Percentiles rank a stretch among this genome's conserved stretches.
Evolutionary conservation across 2,329 filamentous ascomycete species (phyloP).

Genomic region (Canariomyces notabilis): DNA sequence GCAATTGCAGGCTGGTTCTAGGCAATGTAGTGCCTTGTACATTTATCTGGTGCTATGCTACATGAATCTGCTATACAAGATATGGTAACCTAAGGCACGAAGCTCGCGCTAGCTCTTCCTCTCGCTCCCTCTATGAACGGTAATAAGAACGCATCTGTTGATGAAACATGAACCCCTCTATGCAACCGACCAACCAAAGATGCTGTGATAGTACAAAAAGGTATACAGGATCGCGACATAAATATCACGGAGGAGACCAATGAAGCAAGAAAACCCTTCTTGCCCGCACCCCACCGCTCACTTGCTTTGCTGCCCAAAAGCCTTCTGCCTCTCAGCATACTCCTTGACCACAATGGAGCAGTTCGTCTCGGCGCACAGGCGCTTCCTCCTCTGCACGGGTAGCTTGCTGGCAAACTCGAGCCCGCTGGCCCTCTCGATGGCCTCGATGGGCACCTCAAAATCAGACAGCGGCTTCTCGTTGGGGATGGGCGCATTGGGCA

Average conservation of each 20-base stretch:
- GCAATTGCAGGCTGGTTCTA: too few relatives aligned
- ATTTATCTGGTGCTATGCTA: neutral
- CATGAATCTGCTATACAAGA: neutral
- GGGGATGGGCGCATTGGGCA: conserved; percentile 84
- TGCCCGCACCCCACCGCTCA: conserved; percentile 8
- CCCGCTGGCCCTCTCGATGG: conserved; percentile 84
- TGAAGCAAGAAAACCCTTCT: neutral
- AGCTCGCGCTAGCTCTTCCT: neutral
- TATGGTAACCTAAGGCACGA: neutral
- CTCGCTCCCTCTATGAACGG: neutral
- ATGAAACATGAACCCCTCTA: neutral
- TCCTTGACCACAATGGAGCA: conserved; percentile 83
- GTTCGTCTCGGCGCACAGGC: conserved; percentile 78
- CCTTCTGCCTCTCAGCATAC: conserved; percentile 59
- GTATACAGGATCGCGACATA: too few relatives aligned
- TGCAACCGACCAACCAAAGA: neutral
- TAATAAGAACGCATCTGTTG: neutral
- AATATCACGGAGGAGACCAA: neutral
- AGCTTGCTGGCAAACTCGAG: conserved; percentile 85
- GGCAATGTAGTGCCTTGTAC: too few relatives aligned
- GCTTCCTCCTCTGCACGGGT: conserved; percentile 65
- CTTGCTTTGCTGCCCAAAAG: conserved; percentile 43
- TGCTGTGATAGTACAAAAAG: neutral
- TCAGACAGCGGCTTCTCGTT: conserved; percentile 83
- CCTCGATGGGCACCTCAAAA: conserved; percentile 93